These are phyloP conservation scores for Lobulomyces angularis DNA, from an alignment of 192 early-diverging fungal species.

Conservation along the genomic window DNA sequence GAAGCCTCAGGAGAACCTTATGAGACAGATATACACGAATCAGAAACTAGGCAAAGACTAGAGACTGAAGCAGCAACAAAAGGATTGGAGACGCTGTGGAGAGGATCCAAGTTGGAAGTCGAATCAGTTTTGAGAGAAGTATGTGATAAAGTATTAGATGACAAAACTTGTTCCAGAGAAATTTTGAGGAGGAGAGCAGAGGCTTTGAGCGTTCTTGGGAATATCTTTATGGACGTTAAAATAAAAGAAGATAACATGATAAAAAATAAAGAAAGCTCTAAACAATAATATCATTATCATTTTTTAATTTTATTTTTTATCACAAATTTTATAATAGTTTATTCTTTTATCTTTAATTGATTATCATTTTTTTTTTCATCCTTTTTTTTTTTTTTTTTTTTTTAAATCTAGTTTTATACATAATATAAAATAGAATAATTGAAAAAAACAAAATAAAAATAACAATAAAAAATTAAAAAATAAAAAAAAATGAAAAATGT, in stretches of 20 bases:
- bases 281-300: constrained; percentile 10
- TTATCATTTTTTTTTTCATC: background rate
- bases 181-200: constrained; percentile 52
- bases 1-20: constrained; percentile 1
- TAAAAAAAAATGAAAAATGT: too few relatives aligned
- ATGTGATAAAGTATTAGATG: constrained; percentile 72
- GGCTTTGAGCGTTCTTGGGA: constrained; percentile 75
- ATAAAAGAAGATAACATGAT: constrained; percentile 38
- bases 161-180: constrained; percentile 44
- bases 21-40: constrained; percentile 26
- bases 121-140: constrained; percentile 84
- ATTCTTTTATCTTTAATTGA: too few relatives aligned
- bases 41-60: constrained; percentile 21
- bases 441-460: too few relatives aligned
- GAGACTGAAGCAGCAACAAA: constrained; percentile 46
- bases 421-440: too few relatives aligned
- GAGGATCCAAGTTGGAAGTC: constrained; percentile 87
- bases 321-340: background rate
- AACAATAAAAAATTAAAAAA: too few relatives aligned
- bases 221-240: constrained; percentile 64
- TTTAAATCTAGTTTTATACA: constrained; percentile 23
- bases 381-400: constrained; percentile 3
- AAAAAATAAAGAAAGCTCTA: constrained; percentile 22
- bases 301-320: constrained; percentile 7
- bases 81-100: constrained; percentile 85